These are phyloP conservation scores for Neurospora sp. DNA, from an alignment of 495 filamentous ascomycete genomes.

Conservation along the genomic window DNA sequence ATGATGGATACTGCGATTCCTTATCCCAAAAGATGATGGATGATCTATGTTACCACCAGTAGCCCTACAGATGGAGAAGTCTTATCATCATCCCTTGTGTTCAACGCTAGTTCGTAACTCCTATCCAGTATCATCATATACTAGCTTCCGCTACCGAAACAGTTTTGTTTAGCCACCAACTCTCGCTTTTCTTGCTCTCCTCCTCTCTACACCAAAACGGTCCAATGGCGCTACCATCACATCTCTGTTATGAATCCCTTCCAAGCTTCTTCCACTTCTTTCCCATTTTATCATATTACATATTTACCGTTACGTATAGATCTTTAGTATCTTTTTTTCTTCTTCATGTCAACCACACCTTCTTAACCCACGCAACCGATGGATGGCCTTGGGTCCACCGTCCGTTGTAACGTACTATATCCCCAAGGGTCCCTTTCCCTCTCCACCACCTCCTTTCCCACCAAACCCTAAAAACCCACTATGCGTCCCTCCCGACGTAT, in stretches of 20 bases:
- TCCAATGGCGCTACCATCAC: neutral
- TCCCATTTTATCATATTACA: neutral
- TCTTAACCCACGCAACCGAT: no score
- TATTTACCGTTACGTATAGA: neutral
- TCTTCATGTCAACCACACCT: neutral
- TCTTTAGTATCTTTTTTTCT: neutral
- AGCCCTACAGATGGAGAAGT: neutral
- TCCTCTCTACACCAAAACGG: neutral
- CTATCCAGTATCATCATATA: neutral
- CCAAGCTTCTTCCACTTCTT: neutral
- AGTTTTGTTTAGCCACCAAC: neutral
- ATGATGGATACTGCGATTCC: neutral
- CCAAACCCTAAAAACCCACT: neutral
- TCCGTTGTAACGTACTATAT: neutral
- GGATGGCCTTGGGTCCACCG: neutral
- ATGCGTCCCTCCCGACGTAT: slow-evolving; percentile 18
- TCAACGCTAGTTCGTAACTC: neutral
- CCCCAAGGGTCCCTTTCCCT: neutral
- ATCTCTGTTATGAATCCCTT: neutral
- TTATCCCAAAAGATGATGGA: neutral
- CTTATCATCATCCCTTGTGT: neutral
- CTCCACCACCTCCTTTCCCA: neutral
- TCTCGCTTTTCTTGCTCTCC: neutral
- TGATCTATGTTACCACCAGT: neutral
- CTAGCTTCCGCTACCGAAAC: neutral